These are phyloP conservation scores for Monosporozyma aquatica DNA, from an alignment of 805 yeast species.

Conservation along the genomic window DNA sequence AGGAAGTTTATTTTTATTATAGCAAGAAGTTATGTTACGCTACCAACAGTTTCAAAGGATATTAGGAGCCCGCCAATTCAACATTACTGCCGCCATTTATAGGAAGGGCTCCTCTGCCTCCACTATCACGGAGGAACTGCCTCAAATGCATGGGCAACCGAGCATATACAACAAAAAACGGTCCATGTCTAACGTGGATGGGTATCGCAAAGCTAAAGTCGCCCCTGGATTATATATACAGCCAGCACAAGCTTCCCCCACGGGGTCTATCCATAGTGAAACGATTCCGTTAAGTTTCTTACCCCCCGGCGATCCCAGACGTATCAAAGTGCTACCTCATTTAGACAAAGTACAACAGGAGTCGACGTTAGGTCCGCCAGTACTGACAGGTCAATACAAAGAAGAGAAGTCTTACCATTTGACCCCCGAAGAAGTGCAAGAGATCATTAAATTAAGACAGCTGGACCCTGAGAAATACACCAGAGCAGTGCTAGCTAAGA, in stretches of 20 bases:
- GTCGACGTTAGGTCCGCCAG: slow-evolving; percentile 35
- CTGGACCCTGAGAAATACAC: slow-evolving; percentile 57
- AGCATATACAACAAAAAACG: slow-evolving; percentile 44
- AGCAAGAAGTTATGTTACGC: too few relatives aligned
- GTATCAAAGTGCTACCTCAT: slow-evolving; percentile 17
- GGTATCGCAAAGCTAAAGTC: slow-evolving; percentile 31
- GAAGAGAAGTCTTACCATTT: slow-evolving; percentile 38
- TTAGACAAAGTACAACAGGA: slow-evolving; percentile 10
- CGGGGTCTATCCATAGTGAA: slow-evolving; percentile 36
- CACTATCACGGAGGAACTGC: slow-evolving; percentile 10
- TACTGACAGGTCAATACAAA: slow-evolving; percentile 22
- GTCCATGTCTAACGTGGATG: slow-evolving; percentile 59
- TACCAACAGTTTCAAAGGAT: too few relatives aligned
- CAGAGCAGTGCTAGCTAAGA: slow-evolving; percentile 48
- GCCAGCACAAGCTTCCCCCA: slow-evolving; percentile 58
- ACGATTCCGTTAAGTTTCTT: slow-evolving; percentile 62
- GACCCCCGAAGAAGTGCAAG: slow-evolving; percentile 46
- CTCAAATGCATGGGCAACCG: slow-evolving; percentile 12
- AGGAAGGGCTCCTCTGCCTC: not conserved
- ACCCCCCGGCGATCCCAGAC: slow-evolving; percentile 53
- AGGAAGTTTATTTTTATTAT: too few relatives aligned
- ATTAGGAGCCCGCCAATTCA: not conserved
- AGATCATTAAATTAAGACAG: slow-evolving; percentile 47
- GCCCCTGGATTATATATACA: slow-evolving; percentile 53
- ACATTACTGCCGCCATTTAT: not conserved